These are phyloP conservation scores for Elsinoe arachidis DNA, from an alignment of 2,329 filamentous ascomycete species.

Conservation along the genomic window DNA sequence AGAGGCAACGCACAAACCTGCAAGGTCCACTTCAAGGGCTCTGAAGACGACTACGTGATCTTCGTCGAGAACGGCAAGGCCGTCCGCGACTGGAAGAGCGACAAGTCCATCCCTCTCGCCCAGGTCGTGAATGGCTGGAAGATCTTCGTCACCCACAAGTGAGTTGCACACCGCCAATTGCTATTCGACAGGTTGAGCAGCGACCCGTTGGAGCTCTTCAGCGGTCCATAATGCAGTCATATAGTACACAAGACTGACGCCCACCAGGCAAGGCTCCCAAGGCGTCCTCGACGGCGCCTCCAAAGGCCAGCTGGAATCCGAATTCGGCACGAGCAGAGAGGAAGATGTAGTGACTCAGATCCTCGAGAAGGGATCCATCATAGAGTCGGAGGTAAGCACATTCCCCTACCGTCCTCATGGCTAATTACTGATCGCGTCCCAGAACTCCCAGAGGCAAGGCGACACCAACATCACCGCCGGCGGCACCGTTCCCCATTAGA, in stretches of 20 bases:
- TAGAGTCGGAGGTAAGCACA: constrained; percentile 48
- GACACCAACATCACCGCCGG: constrained; percentile 7
- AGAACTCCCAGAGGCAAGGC: neutral
- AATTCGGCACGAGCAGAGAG: constrained; percentile 74
- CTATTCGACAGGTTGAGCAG: neutral
- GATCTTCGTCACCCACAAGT: constrained; percentile 86
- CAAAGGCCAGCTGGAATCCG: constrained; percentile 65
- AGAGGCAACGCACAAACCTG: constrained; percentile 60
- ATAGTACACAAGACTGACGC: neutral
- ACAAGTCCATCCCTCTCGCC: constrained; percentile 68
- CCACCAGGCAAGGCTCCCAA: constrained; percentile 69
- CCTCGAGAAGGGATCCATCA: constrained; percentile 62
- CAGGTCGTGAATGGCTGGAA: constrained; percentile 84
- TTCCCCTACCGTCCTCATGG: neutral
- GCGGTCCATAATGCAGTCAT: neutral
- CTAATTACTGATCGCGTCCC: neutral
- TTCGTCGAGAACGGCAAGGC: constrained; percentile 53
- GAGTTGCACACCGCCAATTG: constrained; percentile 33
- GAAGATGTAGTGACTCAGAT: constrained; percentile 79
- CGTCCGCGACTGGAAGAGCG: constrained; percentile 72
- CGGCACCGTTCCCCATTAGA: constrained; percentile 1
- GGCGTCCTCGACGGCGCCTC: constrained; percentile 70
- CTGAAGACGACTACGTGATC: constrained; percentile 59
- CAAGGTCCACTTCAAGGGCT: constrained; percentile 83
- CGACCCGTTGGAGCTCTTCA: neutral